phyloP scores from a whole-genome alignment of 2,329 filamentous ascomycete genomes.

The Coleophoma cylindrospora region DNA sequence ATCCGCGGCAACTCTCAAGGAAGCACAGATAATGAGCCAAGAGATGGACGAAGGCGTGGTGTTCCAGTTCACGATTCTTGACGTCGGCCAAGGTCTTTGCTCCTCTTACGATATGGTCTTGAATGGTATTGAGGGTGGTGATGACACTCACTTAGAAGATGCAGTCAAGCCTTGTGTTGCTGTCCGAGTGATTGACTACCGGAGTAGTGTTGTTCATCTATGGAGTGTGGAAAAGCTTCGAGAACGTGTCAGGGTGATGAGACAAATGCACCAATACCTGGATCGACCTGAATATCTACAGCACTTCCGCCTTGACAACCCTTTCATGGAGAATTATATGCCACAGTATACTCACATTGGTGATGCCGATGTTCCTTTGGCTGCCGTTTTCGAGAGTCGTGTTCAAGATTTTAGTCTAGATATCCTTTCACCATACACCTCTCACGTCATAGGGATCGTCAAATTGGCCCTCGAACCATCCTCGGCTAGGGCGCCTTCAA shows the following conservation, averaged over 20 bases:
- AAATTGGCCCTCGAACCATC: conserved; percentile 90
- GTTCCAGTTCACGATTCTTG: conserved; percentile 92
- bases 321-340: conserved; percentile 87
- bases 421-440: conserved; percentile 87
- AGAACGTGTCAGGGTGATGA: conserved; percentile 83
- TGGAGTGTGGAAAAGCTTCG: conserved; percentile 95
- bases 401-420: conserved; percentile 94
- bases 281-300: conserved; percentile 92
- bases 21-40: conserved; percentile 97
- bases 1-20: conserved; percentile 82
- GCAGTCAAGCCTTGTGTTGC: conserved; percentile 86
- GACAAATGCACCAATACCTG: conserved; percentile 94
- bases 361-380: conserved; percentile 86
- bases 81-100: conserved; percentile 79
- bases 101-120: conserved; percentile 97
- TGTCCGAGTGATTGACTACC: conserved; percentile 87
- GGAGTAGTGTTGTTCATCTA: conserved; percentile 76
- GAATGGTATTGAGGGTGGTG: conserved; percentile 83
- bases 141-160: conserved; percentile 74
- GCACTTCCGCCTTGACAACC: conserved; percentile 88
- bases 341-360: conserved; percentile 89
- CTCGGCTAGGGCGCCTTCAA: conserved; percentile 84
- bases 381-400: conserved; percentile 87
- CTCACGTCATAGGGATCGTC: conserved; percentile 84
- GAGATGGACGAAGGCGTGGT: conserved; percentile 89